Base-by-base conservation (phyloP, 2,329 filamentous ascomycete genomes). In the Sarocladiaceae sp. region DNA sequence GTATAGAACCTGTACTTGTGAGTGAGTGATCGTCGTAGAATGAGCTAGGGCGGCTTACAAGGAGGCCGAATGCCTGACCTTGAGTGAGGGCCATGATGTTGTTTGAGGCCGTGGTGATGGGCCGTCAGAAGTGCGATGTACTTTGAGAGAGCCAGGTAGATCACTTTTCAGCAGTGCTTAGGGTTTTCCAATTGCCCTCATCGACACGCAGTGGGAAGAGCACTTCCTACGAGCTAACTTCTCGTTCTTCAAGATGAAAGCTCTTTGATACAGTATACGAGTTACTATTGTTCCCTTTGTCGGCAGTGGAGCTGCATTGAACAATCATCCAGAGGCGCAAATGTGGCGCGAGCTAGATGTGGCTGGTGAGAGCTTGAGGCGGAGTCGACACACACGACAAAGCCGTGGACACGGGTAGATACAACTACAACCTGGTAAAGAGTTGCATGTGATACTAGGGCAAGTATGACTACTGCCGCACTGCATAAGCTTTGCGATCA, bases 1-100 rank as follows among this genome's bases (percentile, higher is more conserved):
- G 71, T 95, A 96, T 56, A 85, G 69, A 56, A 92, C 72, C 89
- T 88, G 54, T 65, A 37, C 50, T 13, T 54, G 44, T 46, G 53
- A 31, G 52, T 40, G 20, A 17, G 29, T 23, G 36, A 20, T 15
- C 11, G 36, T 36, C 11, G 35, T 5, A 47, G 25, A 13, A 10
- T 11, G 13, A 15, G 17, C 23, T 28, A 40, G 17, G 37, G 31
- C 47, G 42, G 39, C 63, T 60, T 58, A 66, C 64, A 55, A 68
- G 54, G 28, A 66, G 57, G 42, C 58, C 56, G 47, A 64, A 60
- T n/a, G 63, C 63, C 26, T 59, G 59, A 7, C 44, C 28, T 48
- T 60, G 57, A 20, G 53, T 54, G 49, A 64, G 52, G 18, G 36
- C 39, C 53, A 36, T 46, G 31, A 15, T 35, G 15, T 4, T 2